These are phyloP conservation scores for Madurella mycetomatis DNA, from an alignment of 2,329 filamentous ascomycete species.

Conservation along the genomic window DNA sequence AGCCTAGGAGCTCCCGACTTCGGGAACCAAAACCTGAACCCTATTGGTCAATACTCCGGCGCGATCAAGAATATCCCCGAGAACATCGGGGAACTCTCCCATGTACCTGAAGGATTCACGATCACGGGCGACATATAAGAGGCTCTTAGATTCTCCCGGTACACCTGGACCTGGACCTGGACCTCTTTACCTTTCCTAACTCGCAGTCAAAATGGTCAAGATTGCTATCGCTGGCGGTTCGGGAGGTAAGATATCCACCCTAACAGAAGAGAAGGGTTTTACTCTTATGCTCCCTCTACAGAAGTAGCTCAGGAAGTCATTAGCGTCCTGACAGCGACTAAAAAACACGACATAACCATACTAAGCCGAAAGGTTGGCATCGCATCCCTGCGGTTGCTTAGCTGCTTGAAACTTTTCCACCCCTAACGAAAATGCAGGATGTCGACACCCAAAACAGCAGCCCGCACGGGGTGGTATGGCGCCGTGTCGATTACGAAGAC, in stretches of 20 bases:
- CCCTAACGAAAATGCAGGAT: not conserved
- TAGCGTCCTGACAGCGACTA: slow-evolving; percentile 9
- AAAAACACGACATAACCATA: slow-evolving; percentile 15
- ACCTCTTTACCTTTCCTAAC: too few species aligned
- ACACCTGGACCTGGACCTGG: too few species aligned
- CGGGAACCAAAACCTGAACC: too few species aligned
- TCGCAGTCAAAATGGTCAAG: slow-evolving; percentile 12
- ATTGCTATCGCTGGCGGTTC: slow-evolving; percentile 15
- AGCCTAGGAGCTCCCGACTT: too few species aligned
- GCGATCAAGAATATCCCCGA: too few species aligned
- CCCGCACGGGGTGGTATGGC: slow-evolving; percentile 5
- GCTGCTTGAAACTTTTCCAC: not conserved
- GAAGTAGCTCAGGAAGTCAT: slow-evolving; percentile 15
- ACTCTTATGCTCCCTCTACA: not conserved
- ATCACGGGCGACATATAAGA: too few species aligned
- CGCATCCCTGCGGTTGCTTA: not conserved
- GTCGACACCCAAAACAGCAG: not conserved
- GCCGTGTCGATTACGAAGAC: slow-evolving; percentile 21
- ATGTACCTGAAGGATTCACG: too few species aligned
- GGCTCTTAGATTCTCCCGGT: too few species aligned
- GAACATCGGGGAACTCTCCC: too few species aligned
- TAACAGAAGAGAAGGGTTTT: too few species aligned
- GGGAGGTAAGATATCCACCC: slow-evolving; percentile 4
- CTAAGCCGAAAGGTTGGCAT: slow-evolving; percentile 11
- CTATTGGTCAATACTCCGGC: too few species aligned